Percentiles rank a stretch among this genome's conserved stretches.
Conservation (phyloP, 768 basidiomycete species). For the Dentipellis fragilis region DNA sequence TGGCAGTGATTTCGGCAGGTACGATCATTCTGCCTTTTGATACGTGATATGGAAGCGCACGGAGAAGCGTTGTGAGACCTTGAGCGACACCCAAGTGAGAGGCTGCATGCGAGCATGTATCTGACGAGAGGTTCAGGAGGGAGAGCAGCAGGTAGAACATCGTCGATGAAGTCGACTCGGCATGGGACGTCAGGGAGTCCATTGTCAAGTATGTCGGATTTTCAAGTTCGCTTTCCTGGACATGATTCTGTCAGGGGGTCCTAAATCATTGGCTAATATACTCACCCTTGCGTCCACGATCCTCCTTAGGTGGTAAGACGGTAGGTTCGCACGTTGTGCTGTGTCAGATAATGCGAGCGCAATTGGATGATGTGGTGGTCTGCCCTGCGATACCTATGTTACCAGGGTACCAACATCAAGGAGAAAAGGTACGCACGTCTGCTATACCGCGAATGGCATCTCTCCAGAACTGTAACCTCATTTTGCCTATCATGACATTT, state of each 20-base stretch:
- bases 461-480: slow-evolving; percentile 83
- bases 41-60: slow-evolving; percentile 71
- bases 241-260: neutral
- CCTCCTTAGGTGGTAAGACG: slow-evolving; percentile 69
- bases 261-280: slow-evolving; percentile 4
- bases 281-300: slow-evolving; percentile 79
- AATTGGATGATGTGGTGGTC: slow-evolving; percentile 72
- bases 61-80: slow-evolving; percentile 59
- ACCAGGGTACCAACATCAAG: slow-evolving; percentile 6
- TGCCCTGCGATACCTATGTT: slow-evolving; percentile 37
- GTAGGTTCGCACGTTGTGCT: slow-evolving; percentile 38
- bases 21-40: slow-evolving; percentile 63
- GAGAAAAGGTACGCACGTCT: slow-evolving; percentile 35
- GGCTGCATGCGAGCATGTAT: slow-evolving; percentile 58
- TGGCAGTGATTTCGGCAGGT: slow-evolving; percentile 74
- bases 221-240: slow-evolving; percentile 56
- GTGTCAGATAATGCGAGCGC: slow-evolving; percentile 61
- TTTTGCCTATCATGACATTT: slow-evolving; percentile 64
- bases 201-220: slow-evolving; percentile 55
- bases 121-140: slow-evolving; percentile 43
- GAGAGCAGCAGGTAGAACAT: slow-evolving; percentile 70
- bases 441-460: slow-evolving; percentile 63
- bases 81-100: slow-evolving; percentile 76
- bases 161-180: slow-evolving; percentile 74
- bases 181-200: slow-evolving; percentile 60